phyloP scores from a whole-genome alignment of 257 asterid species.

The Rehmannia glutinosa region DNA sequence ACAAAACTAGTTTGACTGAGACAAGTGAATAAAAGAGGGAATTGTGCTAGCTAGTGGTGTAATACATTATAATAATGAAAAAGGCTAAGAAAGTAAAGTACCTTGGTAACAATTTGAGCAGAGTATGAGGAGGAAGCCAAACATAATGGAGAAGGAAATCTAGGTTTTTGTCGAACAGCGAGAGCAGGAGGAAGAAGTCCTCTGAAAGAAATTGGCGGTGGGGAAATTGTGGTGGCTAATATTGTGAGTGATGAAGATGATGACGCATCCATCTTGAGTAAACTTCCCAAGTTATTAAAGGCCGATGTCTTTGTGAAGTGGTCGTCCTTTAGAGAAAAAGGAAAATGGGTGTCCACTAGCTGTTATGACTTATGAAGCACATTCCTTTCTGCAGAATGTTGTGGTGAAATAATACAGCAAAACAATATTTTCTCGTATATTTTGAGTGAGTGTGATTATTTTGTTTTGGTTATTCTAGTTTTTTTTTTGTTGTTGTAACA shows the following conservation, averaged over 20 bases:
- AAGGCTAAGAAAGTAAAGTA: neutral
- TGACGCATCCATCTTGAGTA: conserved; percentile 12
- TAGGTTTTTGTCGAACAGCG: neutral
- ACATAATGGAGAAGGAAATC: conserved; percentile 17
- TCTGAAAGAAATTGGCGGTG: conserved; percentile 12
- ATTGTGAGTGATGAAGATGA: conserved; percentile 13
- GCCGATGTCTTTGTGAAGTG: no score
- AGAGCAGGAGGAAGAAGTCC: neutral
- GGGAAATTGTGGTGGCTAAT: neutral
- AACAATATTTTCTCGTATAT: no score
- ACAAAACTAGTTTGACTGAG: conserved; percentile 9
- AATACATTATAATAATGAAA: neutral
- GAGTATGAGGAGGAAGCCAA: conserved; percentile 20
- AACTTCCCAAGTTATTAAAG: no score
- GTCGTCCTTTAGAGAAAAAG: no score
- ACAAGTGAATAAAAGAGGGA: no score
- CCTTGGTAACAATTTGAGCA: conserved; percentile 18
- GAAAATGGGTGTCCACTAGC: no score
- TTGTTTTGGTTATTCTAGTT: no score
- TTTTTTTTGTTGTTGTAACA: no score
- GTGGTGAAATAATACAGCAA: no score
- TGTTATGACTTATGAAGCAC: no score
- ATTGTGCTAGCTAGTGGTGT: neutral
- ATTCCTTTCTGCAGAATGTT: no score
- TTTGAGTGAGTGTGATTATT: no score